These are phyloP conservation scores for Aspergillus puulaauensis DNA, from an alignment of 2,329 filamentous ascomycete species.

Conservation along the genomic window DNA sequence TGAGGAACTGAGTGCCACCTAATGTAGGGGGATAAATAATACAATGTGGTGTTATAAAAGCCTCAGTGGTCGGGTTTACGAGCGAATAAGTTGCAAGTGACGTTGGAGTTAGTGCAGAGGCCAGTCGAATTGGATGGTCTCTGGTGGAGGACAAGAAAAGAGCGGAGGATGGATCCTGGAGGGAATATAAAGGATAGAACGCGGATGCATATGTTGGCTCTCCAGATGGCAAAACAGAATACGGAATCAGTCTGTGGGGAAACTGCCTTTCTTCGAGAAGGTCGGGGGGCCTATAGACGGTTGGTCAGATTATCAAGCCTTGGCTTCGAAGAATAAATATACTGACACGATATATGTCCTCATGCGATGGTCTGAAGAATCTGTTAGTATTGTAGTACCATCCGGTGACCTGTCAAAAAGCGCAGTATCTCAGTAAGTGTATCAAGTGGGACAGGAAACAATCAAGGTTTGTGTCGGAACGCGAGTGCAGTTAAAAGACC, in stretches of 20 bases:
- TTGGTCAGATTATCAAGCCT: conserved; percentile 9
- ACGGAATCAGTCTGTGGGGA: conserved; percentile 44
- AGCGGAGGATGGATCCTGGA: conserved; percentile 50
- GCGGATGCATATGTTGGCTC: conserved; percentile 56
- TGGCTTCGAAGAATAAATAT: not conserved
- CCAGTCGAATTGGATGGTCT: conserved; percentile 57
- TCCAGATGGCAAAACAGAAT: conserved; percentile 46
- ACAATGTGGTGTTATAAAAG: conserved; percentile 54
- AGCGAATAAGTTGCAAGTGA: conserved; percentile 55
- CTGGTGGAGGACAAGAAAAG: conserved; percentile 53
- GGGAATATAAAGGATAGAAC: conserved; percentile 55
- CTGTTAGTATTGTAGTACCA: conserved; percentile 58
- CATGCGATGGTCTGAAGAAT: conserved; percentile 51
- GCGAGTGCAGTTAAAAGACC: too few species aligned
- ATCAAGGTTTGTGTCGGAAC: not conserved
- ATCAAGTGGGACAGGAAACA: not conserved
- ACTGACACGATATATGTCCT: conserved; percentile 55
- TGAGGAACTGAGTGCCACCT: conserved; percentile 54
- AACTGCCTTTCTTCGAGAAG: conserved; percentile 42
- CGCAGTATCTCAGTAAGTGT: not conserved
- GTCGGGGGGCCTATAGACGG: conserved; percentile 43
- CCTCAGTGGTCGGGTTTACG: conserved; percentile 56
- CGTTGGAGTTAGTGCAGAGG: conserved; percentile 53
- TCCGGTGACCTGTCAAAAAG: conserved; percentile 48
- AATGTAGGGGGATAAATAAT: conserved; percentile 51